Percentiles rank a stretch among this genome's conserved stretches.
These are phyloP conservation scores for Talaromyces ruber DNA, from an alignment of 495 filamentous ascomycete genomes.

Conservation along the genomic window DNA sequence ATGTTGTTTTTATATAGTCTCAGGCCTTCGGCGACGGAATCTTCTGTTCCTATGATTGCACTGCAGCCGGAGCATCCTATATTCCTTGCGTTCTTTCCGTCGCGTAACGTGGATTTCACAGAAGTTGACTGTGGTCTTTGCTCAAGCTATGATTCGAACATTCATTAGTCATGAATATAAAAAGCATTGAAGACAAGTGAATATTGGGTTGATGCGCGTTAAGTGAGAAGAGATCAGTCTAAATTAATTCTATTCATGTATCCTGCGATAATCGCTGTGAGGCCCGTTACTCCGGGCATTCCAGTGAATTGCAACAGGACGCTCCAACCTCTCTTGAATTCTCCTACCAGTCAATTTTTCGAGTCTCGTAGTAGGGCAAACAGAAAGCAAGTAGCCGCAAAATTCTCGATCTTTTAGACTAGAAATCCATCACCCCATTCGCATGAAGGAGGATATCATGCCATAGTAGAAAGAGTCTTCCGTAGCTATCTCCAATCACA, in stretches of 20 bases:
- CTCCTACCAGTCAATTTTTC: background rate
- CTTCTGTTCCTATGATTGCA: slow-evolving; percentile 33
- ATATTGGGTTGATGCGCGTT: background rate
- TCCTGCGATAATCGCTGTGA: slow-evolving; percentile 2
- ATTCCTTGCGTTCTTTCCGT: slow-evolving; percentile 5
- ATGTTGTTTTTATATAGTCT: slow-evolving; percentile 45
- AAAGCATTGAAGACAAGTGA: background rate
- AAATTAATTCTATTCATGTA: slow-evolving; percentile 1
- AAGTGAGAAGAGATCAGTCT: background rate
- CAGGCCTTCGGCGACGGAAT: slow-evolving; percentile 30
- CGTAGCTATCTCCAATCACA: background rate
- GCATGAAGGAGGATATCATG: slow-evolving; percentile 3
- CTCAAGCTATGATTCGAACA: background rate
- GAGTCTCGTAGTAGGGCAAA: background rate
- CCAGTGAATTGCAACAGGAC: slow-evolving; percentile 5
- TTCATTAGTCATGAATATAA: background rate
- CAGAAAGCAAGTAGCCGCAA: background rate
- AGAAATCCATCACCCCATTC: slow-evolving; percentile 5
- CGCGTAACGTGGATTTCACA: background rate
- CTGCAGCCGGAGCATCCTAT: slow-evolving; percentile 35
- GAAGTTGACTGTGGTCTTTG: background rate
- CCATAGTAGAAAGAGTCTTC: background rate
- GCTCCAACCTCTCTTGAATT: background rate
- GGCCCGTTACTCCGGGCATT: slow-evolving; percentile 1
- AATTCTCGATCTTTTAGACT: background rate